Percentiles rank a stretch among this genome's conserved stretches.
phyloP scores from a whole-genome alignment of 129 eudicot genomes.

The Ambrosia artemisiifolia region DNA sequence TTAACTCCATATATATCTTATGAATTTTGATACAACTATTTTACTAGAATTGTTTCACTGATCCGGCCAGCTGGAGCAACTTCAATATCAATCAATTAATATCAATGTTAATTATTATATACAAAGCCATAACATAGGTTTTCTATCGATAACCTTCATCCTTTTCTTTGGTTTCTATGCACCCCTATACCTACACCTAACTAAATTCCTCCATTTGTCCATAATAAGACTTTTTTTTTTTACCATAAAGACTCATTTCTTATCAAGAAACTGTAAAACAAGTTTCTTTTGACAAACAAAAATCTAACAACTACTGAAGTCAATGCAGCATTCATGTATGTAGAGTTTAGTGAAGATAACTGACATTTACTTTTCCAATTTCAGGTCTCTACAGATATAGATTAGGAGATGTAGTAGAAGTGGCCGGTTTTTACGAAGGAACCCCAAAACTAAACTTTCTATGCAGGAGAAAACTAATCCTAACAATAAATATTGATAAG shows the following conservation, averaged over 20 bases:
- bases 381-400: slow-evolving; percentile 83
- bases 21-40: not conserved
- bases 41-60: not conserved
- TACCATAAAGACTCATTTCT: not conserved
- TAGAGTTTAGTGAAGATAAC: no score
- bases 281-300: no score
- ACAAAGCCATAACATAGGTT: not conserved
- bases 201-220: no score
- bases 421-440: slow-evolving; percentile 56
- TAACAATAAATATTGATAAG: slow-evolving; percentile 81
- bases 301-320: not conserved
- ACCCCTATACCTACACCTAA: no score
- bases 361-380: not conserved
- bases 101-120: not conserved
- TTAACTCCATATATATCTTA: not conserved
- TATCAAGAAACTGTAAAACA: no score
- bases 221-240: not conserved
- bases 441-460: slow-evolving; percentile 74
- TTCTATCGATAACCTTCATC: not conserved
- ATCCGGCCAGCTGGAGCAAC: not conserved
- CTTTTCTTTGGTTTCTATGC: no score
- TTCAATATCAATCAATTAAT: not conserved
- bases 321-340: no score
- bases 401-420: slow-evolving; percentile 84
- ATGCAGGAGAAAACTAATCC: slow-evolving; percentile 75